These are phyloP conservation scores for Alternaria gansuensis DNA, from an alignment of 2,329 filamentous ascomycete species.

Conservation along the genomic window DNA sequence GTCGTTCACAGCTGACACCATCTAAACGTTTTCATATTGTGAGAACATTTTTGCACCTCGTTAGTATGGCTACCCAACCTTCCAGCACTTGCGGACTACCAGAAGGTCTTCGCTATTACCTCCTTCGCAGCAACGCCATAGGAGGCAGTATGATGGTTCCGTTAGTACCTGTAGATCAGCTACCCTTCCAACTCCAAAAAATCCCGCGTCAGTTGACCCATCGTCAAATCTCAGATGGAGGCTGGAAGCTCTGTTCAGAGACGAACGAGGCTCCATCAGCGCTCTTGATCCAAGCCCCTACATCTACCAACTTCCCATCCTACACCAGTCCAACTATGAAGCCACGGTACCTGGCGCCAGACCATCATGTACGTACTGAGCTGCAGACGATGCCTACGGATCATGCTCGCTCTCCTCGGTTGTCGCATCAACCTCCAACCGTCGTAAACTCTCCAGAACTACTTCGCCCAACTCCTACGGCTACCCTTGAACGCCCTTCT, in stretches of 20 bases:
- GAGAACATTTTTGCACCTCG: neutral
- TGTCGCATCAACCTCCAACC: neutral
- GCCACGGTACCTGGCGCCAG: constrained; percentile 30
- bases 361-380: constrained; percentile 26
- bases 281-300: constrained; percentile 22
- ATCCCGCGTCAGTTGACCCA: constrained; percentile 49
- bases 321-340: neutral
- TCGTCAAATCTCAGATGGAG: constrained; percentile 34
- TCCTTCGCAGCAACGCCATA: constrained; percentile 40
- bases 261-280: constrained; percentile 20
- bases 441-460: neutral
- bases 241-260: constrained; percentile 39
- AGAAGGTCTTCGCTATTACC: constrained; percentile 47
- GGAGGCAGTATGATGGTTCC: constrained; percentile 47
- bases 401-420: neutral
- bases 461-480: neutral
- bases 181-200: constrained; percentile 53
- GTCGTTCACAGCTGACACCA: neutral
- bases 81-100: constrained; percentile 14
- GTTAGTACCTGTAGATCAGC: constrained; percentile 56
- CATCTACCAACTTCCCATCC: neutral
- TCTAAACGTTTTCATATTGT: neutral
- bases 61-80: constrained; percentile 16
- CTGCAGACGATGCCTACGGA: neutral
- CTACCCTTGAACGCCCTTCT: neutral